Percentiles rank a stretch among this genome's conserved stretches.
phyloP scores from a whole-genome alignment of 371 early-diverging fungal genomes.

The Syncephalis fuscata region DNA sequence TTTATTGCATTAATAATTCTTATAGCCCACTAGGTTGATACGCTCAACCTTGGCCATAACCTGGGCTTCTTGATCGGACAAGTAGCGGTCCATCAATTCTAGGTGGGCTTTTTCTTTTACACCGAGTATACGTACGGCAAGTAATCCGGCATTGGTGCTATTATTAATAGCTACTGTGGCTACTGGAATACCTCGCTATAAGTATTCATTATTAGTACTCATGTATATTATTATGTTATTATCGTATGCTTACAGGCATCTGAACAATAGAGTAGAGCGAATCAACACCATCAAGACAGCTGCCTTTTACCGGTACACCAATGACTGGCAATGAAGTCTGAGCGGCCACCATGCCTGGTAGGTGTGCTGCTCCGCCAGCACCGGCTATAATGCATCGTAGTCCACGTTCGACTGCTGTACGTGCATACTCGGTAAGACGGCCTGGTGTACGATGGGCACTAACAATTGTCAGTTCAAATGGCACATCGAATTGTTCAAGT shows the following conservation, averaged over 20 bases:
- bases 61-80: slow-evolving; percentile 59
- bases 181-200: slow-evolving; percentile 86
- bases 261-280: slow-evolving; percentile 92
- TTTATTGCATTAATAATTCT: slow-evolving; percentile 16
- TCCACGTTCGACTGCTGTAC: slow-evolving; percentile 72
- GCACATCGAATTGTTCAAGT: slow-evolving; percentile 71
- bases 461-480: slow-evolving; percentile 88
- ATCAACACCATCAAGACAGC: slow-evolving; percentile 85
- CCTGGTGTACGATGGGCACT: slow-evolving; percentile 92
- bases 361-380: slow-evolving; percentile 95
- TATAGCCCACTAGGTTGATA: slow-evolving; percentile 62
- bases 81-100: slow-evolving; percentile 58
- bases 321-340: slow-evolving; percentile 91
- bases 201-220: neutral
- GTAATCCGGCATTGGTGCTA: slow-evolving; percentile 82
- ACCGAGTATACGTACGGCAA: slow-evolving; percentile 88
- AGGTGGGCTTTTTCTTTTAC: slow-evolving; percentile 51
- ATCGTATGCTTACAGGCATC: slow-evolving; percentile 72
- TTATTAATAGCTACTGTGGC: slow-evolving; percentile 96
- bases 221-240: neutral
- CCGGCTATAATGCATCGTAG: slow-evolving; percentile 89
- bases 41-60: slow-evolving; percentile 71
- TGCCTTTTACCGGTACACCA: slow-evolving; percentile 90
- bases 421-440: slow-evolving; percentile 83
- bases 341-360: slow-evolving; percentile 97